These are phyloP conservation scores for Mycena olivaceomarginata DNA, from an alignment of 768 basidiomycete genomes.

Conservation along the genomic window DNA sequence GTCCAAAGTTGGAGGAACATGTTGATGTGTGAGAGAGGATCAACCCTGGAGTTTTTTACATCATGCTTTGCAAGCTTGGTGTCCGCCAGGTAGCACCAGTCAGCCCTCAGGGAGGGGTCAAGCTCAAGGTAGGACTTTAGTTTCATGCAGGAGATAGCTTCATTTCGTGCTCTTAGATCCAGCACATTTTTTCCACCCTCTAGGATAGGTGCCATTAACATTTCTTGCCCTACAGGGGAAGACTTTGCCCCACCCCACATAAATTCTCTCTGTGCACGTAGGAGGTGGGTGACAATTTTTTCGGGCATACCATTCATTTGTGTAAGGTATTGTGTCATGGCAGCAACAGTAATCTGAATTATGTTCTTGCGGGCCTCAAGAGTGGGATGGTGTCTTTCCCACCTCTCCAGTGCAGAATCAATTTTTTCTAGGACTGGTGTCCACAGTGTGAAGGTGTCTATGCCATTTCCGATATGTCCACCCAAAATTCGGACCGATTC, in stretches of 20 bases:
- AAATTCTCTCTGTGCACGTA: background rate
- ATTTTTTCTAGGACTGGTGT: background rate
- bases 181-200: conserved; percentile 35
- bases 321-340: conserved; percentile 3
- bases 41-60: background rate
- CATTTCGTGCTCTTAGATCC: conserved; percentile 22
- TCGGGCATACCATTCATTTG: no score
- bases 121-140: conserved; percentile 16
- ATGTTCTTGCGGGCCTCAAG: background rate
- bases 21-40: background rate
- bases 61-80: background rate
- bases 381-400: background rate
- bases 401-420: background rate
- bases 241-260: background rate
- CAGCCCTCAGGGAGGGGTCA: no score
- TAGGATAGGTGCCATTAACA: background rate
- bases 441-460: background rate
- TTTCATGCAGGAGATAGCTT: conserved; percentile 26
- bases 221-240: background rate
- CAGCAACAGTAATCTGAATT: background rate
- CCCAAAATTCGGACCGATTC: no score
- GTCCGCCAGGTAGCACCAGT: conserved; percentile 13
- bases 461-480: no score
- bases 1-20: background rate
- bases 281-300: no score